Percentiles rank a stretch among this genome's conserved stretches.
Conservation (phyloP, 352 stramenopile species). For the Pythium folliculosum region DNA sequence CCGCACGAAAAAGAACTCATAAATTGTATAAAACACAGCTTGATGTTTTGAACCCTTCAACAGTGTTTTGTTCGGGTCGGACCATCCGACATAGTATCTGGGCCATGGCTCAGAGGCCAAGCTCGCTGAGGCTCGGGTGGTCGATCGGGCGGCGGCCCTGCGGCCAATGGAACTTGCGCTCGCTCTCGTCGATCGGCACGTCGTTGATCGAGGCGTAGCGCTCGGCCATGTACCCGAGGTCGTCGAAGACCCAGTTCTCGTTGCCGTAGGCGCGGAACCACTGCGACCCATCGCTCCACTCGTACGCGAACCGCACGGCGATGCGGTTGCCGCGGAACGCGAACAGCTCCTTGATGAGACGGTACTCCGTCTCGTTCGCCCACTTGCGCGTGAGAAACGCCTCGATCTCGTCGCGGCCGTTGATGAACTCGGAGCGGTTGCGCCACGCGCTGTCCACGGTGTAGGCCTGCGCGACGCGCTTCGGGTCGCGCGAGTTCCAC, state of each 20-base stretch:
- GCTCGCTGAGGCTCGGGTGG: conserved; percentile 22
- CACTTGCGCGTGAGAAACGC: conserved; percentile 82
- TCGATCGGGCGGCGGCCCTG: conserved; percentile 55
- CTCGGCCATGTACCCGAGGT: conserved; percentile 77
- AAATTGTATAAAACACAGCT: conserved; percentile 2
- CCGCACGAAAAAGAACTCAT: conserved; percentile 13
- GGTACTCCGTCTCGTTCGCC: conserved; percentile 74
- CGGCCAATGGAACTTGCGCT: conserved; percentile 71
- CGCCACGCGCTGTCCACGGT: conserved; percentile 79
- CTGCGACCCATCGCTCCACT: conserved; percentile 66
- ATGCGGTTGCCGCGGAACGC: conserved; percentile 81
- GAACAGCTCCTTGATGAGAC: conserved; percentile 91
- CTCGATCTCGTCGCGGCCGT: conserved; percentile 70
- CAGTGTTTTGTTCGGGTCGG: conserved; percentile 9
- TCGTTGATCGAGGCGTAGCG: conserved; percentile 90
- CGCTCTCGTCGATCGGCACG: conserved; percentile 61
- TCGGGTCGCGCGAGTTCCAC: conserved; percentile 84
- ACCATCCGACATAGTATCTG: conserved; percentile 9
- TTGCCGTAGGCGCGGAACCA: conserved; percentile 89
- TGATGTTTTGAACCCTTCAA: conserved; percentile 7
- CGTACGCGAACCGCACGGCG: conserved; percentile 89
- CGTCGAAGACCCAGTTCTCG: conserved; percentile 91
- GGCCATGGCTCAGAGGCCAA: conserved; percentile 15
- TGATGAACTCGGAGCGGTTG: conserved; percentile 85
- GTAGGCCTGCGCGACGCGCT: conserved; percentile 81